These are phyloP conservation scores for Yamadazyma nakazawae DNA, from an alignment of 805 yeast species.

Conservation along the genomic window DNA sequence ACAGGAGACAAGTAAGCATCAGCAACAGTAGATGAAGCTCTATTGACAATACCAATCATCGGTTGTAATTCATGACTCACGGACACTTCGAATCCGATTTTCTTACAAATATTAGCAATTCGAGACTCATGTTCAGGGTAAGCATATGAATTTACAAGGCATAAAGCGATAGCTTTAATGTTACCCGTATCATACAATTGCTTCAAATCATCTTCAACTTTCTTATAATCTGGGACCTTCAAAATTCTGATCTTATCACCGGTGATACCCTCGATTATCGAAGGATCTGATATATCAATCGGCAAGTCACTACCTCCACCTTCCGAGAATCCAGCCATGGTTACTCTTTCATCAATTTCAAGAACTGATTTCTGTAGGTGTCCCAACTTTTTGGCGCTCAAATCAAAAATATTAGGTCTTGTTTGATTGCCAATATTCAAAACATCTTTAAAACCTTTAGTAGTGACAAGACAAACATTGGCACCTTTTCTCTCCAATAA, in stretches of 20 bases:
- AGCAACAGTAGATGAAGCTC: constrained; percentile 42
- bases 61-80: constrained; percentile 41
- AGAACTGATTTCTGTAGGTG: constrained; percentile 71
- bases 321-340: constrained; percentile 70
- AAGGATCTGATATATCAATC: constrained; percentile 22
- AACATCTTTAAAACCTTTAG: constrained; percentile 85
- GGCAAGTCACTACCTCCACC: constrained; percentile 48
- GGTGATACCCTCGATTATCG: constrained; percentile 34
- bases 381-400: constrained; percentile 68
- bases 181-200: constrained; percentile 22
- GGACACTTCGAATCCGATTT: constrained; percentile 38
- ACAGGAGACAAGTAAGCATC: constrained; percentile 44
- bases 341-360: constrained; percentile 88
- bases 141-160: constrained; percentile 40
- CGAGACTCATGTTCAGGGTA: constrained; percentile 36
- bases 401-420: constrained; percentile 84
- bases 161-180: constrained; percentile 31
- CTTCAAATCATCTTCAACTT: constrained; percentile 22
- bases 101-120: constrained; percentile 32
- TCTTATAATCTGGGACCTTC: constrained; percentile 26
- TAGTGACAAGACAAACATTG: constrained; percentile 76
- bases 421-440: constrained; percentile 86
- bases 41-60: constrained; percentile 42
- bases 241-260: constrained; percentile 33
- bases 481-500: constrained; percentile 91